Percentiles rank a stretch among this genome's conserved stretches.
These are phyloP conservation scores for Aegilops sharonensis DNA, from an alignment of 176 grass and related monocot species.

Conservation along the genomic window DNA sequence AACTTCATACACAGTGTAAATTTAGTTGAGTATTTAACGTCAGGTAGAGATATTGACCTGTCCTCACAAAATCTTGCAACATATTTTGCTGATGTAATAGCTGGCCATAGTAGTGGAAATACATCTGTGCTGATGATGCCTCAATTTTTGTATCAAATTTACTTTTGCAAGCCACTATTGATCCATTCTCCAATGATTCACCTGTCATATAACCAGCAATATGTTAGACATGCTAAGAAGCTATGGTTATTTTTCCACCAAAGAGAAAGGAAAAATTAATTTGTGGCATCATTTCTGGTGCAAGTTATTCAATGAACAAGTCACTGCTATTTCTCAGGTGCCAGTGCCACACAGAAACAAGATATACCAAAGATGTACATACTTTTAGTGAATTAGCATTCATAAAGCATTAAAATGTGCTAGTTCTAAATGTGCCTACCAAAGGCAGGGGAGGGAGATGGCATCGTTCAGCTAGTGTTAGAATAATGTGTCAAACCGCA, in stretches of 20 bases:
- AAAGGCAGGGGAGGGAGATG: neutral
- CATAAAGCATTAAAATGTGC: neutral
- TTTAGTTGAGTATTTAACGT: neutral
- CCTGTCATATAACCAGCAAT: slow-evolving; percentile 47
- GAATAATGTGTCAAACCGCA: neutral
- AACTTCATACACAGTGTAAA: neutral
- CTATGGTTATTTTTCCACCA: neutral
- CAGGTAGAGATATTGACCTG: slow-evolving; percentile 55
- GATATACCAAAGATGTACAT: neutral
- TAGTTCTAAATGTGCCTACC: neutral
- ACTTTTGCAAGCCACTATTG: slow-evolving; percentile 60
- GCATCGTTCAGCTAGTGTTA: neutral
- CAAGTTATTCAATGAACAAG: slow-evolving; percentile 10
- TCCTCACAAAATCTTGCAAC: slow-evolving; percentile 99
- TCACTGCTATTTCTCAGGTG: slow-evolving; percentile 11
- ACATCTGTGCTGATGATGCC: slow-evolving; percentile 95
- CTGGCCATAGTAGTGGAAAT: slow-evolving; percentile 99
- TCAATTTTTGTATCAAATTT: slow-evolving; percentile 99
- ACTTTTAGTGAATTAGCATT: neutral
- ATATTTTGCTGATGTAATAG: slow-evolving; percentile 99
- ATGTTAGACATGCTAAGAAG: slow-evolving; percentile 12
- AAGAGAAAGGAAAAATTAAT: neutral
- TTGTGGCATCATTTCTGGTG: neutral
- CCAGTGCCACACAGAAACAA: neutral
- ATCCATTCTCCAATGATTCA: slow-evolving; percentile 74